Conservation (phyloP, 257 asterid genomes). For the Ballota nigra region DNA sequence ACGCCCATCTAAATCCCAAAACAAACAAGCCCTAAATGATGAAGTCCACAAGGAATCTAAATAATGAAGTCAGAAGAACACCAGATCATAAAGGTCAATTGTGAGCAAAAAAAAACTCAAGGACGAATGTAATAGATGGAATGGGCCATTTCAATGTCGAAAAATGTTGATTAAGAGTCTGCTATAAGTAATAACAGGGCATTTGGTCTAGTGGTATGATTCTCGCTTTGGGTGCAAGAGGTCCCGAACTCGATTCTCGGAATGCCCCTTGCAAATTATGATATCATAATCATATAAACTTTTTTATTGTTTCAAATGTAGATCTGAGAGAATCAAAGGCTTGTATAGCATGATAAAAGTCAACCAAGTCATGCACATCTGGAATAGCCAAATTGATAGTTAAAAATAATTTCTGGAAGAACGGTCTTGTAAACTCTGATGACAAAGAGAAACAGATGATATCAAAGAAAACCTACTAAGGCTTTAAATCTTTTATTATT, state of each 20-base stretch:
- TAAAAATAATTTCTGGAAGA: not conserved
- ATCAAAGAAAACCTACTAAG: not conserved
- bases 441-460: not conserved
- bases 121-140: not conserved
- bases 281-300: not conserved
- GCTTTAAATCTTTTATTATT: not conserved
- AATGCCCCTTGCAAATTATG: conserved; percentile 24
- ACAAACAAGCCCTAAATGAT: too few species aligned
- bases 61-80: not conserved
- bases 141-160: not conserved
- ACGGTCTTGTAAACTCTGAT: not conserved
- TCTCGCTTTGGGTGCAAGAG: conserved; percentile 96
- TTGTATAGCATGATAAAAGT: not conserved
- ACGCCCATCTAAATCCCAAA: too few species aligned
- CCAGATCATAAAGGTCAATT: not conserved
- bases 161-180: not conserved
- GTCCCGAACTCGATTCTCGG: conserved; percentile 84
- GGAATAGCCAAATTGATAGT: not conserved
- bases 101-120: not conserved
- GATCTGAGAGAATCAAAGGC: not conserved
- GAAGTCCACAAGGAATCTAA: too few species aligned
- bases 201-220: conserved; percentile 97
- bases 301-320: not conserved
- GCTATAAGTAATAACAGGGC: conserved; percentile 34
- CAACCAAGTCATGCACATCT: not conserved